phyloP scores from a whole-genome alignment of 2,329 filamentous ascomycete genomes.

The Chaetomium sp. region DNA sequence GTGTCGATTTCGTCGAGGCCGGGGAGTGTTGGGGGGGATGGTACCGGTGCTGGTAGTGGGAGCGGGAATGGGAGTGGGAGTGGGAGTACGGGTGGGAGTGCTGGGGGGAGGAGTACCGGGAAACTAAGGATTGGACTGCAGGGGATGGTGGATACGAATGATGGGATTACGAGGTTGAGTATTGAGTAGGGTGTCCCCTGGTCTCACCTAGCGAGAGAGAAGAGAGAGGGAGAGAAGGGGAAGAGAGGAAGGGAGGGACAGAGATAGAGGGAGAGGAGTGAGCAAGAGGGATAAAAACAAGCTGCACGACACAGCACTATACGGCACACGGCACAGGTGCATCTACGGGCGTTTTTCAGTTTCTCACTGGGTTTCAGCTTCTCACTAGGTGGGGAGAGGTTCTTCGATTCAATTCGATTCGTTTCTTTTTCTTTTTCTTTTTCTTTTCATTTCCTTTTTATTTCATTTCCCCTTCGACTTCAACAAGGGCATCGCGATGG shows the following conservation, averaged over 20 bases:
- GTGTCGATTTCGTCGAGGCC: slow-evolving; percentile 49
- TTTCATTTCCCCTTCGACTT: background rate
- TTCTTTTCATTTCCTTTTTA: background rate
- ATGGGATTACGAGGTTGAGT: slow-evolving; percentile 94
- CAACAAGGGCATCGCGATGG: background rate
- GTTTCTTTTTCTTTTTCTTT: background rate
- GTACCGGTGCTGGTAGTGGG: slow-evolving; percentile 14
- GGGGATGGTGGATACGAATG: slow-evolving; percentile 93
- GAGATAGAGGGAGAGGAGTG: background rate
- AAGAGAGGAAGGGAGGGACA: background rate
- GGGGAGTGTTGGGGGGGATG: slow-evolving; percentile 53
- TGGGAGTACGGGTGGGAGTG: slow-evolving; percentile 35
- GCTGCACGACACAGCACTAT: background rate
- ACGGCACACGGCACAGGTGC: background rate
- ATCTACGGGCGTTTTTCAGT: background rate
- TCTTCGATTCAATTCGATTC: background rate
- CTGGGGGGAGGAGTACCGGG: slow-evolving; percentile 38
- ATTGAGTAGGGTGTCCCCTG: slow-evolving; percentile 57
- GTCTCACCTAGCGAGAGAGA: background rate
- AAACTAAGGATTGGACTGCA: slow-evolving; percentile 67
- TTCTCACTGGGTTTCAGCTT: background rate
- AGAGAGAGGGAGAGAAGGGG: background rate
- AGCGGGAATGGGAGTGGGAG: slow-evolving; percentile 37
- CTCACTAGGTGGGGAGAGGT: background rate
- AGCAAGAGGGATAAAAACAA: background rate